Evolutionary conservation across 225 moss, liverwort and hornwort genomes (phyloP).

Genomic region (Straminergon stramineum): DNA sequence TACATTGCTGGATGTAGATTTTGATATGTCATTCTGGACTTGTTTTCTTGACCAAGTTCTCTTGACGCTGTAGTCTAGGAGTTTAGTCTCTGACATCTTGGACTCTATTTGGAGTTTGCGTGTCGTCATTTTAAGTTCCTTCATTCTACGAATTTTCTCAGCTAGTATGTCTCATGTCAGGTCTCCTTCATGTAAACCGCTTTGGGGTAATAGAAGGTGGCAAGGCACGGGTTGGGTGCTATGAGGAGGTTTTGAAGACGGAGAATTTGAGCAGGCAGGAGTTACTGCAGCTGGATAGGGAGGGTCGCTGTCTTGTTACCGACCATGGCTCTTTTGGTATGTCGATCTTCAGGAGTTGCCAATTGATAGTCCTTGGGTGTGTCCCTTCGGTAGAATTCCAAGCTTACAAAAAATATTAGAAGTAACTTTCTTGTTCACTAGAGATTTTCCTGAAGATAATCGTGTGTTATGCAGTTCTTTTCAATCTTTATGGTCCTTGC

Average conservation of each 20-base stretch:
- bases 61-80: background rate
- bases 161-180: slow-evolving; percentile 8
- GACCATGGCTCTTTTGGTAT: slow-evolving; percentile 94
- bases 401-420: background rate
- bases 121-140: background rate
- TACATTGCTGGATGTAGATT: background rate
- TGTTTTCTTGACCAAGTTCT: background rate
- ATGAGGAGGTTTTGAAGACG: slow-evolving; percentile 67
- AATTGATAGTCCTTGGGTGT: background rate
- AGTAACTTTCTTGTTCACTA: background rate
- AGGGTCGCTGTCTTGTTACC: slow-evolving; percentile 94
- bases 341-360: background rate
- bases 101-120: background rate
- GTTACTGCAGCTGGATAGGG: slow-evolving; percentile 76
- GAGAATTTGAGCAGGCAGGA: slow-evolving; percentile 61
- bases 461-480: slow-evolving; percentile 54
- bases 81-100: background rate
- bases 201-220: slow-evolving; percentile 46
- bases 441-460: background rate
- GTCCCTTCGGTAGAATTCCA: background rate
- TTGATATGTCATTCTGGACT: background rate
- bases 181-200: slow-evolving; percentile 70
- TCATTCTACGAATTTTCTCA: background rate
- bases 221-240: slow-evolving; percentile 81
- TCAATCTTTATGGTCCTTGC: slow-evolving; percentile 80